Percentiles rank a stretch among this genome's conserved stretches.
Conservation (phyloP, 1,284 basidiomycete genomes). For the Trametes versicolor region DNA sequence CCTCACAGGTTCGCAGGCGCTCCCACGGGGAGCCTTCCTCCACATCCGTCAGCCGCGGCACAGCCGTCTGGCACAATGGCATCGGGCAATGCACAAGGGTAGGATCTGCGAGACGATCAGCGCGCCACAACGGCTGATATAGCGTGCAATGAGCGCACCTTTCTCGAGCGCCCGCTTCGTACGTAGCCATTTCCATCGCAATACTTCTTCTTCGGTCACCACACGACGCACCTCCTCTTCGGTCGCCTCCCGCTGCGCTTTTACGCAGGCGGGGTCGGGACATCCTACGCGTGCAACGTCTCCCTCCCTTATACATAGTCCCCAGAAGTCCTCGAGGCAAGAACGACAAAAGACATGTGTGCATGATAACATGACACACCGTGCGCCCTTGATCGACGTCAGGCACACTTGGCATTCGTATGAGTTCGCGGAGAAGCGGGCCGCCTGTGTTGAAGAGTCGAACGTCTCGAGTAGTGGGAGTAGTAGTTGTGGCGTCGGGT, state of each 20-base stretch:
- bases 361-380: slow-evolving; percentile 74
- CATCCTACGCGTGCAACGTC: slow-evolving; percentile 76
- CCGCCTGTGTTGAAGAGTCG: slow-evolving; percentile 55
- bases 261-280: slow-evolving; percentile 79
- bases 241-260: slow-evolving; percentile 67
- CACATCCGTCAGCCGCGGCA: slow-evolving; percentile 58
- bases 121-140: neutral
- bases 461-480: slow-evolving; percentile 57
- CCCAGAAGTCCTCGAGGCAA: slow-evolving; percentile 81
- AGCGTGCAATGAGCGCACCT: slow-evolving; percentile 51
- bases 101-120: slow-evolving; percentile 61
- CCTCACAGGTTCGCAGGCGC: slow-evolving; percentile 70
- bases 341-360: slow-evolving; percentile 77
- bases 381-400: slow-evolving; percentile 71
- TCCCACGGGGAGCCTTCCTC: slow-evolving; percentile 72
- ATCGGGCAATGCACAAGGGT: slow-evolving; percentile 80
- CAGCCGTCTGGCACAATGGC: slow-evolving; percentile 74
- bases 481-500: slow-evolving; percentile 64
- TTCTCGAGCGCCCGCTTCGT: slow-evolving; percentile 75
- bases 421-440: slow-evolving; percentile 66
- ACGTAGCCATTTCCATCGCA: slow-evolving; percentile 78
- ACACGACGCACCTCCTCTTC: slow-evolving; percentile 78
- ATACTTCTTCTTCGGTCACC: slow-evolving; percentile 66
- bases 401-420: slow-evolving; percentile 79
- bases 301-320: slow-evolving; percentile 77